phyloP scores from a whole-genome alignment of 2,329 filamentous ascomycete genomes.

The Apiospora arundinis region DNA sequence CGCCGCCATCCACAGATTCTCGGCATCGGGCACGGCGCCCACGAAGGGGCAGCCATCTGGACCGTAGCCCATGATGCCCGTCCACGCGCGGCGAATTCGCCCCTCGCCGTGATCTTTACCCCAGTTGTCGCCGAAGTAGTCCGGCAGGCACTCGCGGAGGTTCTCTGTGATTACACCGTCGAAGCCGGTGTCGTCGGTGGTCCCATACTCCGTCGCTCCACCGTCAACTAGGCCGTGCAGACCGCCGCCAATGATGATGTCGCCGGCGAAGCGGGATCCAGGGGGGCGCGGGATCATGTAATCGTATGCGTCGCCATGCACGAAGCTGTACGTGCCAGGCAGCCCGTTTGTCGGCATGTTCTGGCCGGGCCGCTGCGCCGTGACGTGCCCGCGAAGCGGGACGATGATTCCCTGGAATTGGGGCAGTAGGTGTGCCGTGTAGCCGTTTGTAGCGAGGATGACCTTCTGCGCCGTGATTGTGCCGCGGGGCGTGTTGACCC shows the following conservation, averaged over 20 bases:
- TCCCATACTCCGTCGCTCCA: slow-evolving; percentile 48
- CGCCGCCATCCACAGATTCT: slow-evolving; percentile 42
- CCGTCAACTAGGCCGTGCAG: slow-evolving; percentile 40
- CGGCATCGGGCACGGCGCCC: slow-evolving; percentile 42
- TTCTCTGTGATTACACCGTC: slow-evolving; percentile 47
- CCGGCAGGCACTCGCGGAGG: slow-evolving; percentile 54
- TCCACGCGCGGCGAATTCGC: slow-evolving; percentile 47
- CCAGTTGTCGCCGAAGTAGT: slow-evolving; percentile 51
- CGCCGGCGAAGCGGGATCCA: slow-evolving; percentile 46
- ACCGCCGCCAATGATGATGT: slow-evolving; percentile 52
- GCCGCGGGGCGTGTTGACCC: slow-evolving; percentile 59
- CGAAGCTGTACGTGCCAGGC: slow-evolving; percentile 32
- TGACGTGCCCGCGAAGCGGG: slow-evolving; percentile 36
- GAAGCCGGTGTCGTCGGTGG: slow-evolving; percentile 47
- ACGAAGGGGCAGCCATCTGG: slow-evolving; percentile 33
- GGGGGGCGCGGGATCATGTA: slow-evolving; percentile 50
- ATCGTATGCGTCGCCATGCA: slow-evolving; percentile 31
- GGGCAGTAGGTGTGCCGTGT: slow-evolving; percentile 40
- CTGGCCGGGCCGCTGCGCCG: slow-evolving; percentile 41
- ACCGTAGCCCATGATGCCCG: slow-evolving; percentile 38
- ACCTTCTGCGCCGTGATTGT: slow-evolving; percentile 54
- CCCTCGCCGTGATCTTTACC: slow-evolving; percentile 52
- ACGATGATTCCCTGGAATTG: slow-evolving; percentile 40
- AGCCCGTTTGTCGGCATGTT: slow-evolving; percentile 28
- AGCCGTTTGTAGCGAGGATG: slow-evolving; percentile 44